A percentile compares a stretch with the other conserved stretches of the same genome.
phyloP scores from a whole-genome alignment of 192 early-diverging fungal species.

The Backusella morwellensis region DNA sequence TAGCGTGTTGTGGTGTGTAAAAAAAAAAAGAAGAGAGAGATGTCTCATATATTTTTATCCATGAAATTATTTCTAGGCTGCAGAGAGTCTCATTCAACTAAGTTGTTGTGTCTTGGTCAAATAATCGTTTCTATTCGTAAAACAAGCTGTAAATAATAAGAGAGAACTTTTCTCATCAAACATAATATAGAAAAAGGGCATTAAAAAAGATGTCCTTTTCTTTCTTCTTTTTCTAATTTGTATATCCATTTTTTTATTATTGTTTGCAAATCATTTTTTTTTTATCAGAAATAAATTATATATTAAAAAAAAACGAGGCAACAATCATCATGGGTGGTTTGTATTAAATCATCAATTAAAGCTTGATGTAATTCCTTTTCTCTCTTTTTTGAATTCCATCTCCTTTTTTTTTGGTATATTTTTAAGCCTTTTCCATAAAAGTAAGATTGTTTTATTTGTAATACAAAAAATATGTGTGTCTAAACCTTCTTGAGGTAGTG shows the following conservation, averaged over 20 bases:
- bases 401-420: neutral
- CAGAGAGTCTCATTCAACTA: constrained; percentile 3
- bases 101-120: constrained; percentile 2
- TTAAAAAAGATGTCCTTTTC: neutral
- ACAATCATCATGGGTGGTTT: neutral
- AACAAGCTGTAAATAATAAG: neutral
- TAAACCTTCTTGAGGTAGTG: neutral
- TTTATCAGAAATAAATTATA: neutral
- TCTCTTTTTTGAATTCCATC: constrained; percentile 1
- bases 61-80: neutral
- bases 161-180: neutral
- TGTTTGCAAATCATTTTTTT: neutral
- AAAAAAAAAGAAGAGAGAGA: neutral
- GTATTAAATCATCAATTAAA: neutral
- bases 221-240: neutral
- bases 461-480: neutral
- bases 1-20: neutral
- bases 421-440: neutral
- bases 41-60: neutral
- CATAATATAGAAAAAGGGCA: neutral
- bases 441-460: constrained; percentile 6
- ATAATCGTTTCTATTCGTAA: neutral
- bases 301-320: neutral
- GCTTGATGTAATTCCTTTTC: constrained; percentile 1
- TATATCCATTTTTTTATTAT: neutral